These are phyloP conservation scores for Microbotryum scabiosae DNA, from an alignment of 1,284 basidiomycete species.

Conservation along the genomic window DNA sequence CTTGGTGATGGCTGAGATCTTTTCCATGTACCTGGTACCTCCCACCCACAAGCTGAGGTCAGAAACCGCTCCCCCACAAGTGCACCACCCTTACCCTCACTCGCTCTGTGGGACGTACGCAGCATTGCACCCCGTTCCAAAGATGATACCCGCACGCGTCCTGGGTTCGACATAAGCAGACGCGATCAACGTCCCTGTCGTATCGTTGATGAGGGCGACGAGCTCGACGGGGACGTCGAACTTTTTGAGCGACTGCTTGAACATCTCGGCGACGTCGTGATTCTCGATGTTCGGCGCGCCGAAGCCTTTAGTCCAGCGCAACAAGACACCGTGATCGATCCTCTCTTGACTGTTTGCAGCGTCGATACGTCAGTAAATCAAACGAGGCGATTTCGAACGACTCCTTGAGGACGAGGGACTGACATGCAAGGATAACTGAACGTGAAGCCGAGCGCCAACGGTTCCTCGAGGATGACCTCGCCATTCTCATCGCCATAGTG, in stretches of 20 bases:
- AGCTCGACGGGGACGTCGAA: conserved; percentile 59
- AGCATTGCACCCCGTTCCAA: conserved; percentile 97
- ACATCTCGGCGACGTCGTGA: conserved; percentile 85
- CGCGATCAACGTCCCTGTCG: conserved; percentile 92
- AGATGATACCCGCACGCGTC: conserved; percentile 91
- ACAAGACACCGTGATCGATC: conserved; percentile 90
- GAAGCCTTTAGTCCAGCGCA: conserved; percentile 99
- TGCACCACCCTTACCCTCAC: not conserved
- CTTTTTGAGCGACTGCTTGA: conserved; percentile 68
- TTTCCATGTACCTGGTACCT: conserved; percentile 50
- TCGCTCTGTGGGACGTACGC: conserved; percentile 68
- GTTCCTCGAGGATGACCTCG: conserved; percentile 57
- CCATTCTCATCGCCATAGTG: conserved; percentile 57
- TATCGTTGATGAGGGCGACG: conserved; percentile 89
- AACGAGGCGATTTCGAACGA: not conserved
- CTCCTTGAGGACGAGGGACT: conserved; percentile 38
- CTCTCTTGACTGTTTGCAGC: conserved; percentile 58
- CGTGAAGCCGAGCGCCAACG: conserved; percentile 84
- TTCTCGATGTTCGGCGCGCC: conserved; percentile 88
- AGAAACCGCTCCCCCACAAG: not conserved
- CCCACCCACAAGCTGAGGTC: not conserved
- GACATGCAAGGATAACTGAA: conserved; percentile 89
- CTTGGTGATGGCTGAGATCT: conserved; percentile 65
- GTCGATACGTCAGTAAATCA: not conserved
- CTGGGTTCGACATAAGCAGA: conserved; percentile 87